Evolutionary conservation across 352 stramenopile species (phyloP), one percentile per base, ranked within the genome.

Genomic region (Phytophthora citrophthora): DNA sequence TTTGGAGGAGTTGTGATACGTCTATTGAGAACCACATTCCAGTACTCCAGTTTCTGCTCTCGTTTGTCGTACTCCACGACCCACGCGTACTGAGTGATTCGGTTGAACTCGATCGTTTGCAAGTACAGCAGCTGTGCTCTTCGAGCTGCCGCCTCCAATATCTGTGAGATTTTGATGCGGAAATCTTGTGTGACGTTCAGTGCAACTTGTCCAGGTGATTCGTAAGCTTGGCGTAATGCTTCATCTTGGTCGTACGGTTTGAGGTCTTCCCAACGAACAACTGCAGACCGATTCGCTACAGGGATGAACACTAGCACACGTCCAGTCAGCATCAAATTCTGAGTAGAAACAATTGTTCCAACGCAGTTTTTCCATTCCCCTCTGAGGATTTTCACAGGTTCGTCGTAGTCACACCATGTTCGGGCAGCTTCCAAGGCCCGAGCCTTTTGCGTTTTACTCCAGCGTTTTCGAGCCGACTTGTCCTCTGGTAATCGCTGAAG

Each of bases 1-100:
- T 82, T 84, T 15, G 84, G 84, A 1, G 74, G 65, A 3, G 70
- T 73, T 38, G 81, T 54, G 10, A 77, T 76, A n/a, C 80, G 70
- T 43, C 68, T 77, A 64, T 93, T 90, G 7, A 88, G 70, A 18
- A 93, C 84, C 7, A 93, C 80, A 43, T 93, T 91, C 84, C 84
- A 93, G 56, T 79, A 91, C 67, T 93, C 81, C 15, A 72, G 46
- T 36, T 77, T 74, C 38, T 88, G 45, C 45, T 77, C 67, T 4
- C 43, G 53, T 41, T 86, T 82, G 64, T 91, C 87, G 61, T 69
- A 87, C 20, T 90, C 81, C 10, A 78, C 77, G 5, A 91, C 70
- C 84, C 84, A 93, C 5, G 84, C 81, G 41, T 83, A 87, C 24
- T 83, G 76, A n/a, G 68, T 56, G 27, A 93, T 76, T n/a, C 85